Conservation (phyloP, 129 eudicot species). For the Lactuca saligna region DNA sequence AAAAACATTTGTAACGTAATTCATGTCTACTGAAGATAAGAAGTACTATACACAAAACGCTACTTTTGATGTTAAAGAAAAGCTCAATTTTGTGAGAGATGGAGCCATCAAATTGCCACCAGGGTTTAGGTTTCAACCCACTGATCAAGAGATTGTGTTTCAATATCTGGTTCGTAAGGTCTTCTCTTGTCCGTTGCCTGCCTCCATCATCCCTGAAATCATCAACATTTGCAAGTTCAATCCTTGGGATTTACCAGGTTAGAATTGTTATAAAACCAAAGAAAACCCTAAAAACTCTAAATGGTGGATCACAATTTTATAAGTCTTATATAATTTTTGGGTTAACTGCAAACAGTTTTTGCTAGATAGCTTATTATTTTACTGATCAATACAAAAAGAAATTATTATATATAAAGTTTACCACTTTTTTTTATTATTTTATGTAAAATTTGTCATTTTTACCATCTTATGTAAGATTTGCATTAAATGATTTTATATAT, state of each 20-base stretch:
- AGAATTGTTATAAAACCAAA: constrained; percentile 2
- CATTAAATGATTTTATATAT: neutral
- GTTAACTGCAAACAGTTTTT: neutral
- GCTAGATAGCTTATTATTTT: neutral
- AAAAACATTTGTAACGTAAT: neutral
- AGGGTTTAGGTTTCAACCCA: constrained; percentile 88
- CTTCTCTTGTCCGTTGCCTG: constrained; percentile 73
- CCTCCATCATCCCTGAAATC: constrained; percentile 76
- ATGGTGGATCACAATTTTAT: constrained; percentile 13
- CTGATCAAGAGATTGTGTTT: constrained; percentile 85
- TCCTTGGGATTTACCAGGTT: constrained; percentile 91
- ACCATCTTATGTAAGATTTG: neutral
- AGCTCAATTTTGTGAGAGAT: constrained; percentile 54
- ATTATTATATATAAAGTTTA: no score
- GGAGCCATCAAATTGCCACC: constrained; percentile 70
- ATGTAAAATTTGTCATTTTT: no score
- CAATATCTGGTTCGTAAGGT: constrained; percentile 73
- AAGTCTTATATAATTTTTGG: neutral
- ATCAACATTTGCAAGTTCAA: constrained; percentile 40
- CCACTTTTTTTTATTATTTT: neutral
- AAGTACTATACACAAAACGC: constrained; percentile 25
- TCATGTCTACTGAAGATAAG: constrained; percentile 29
- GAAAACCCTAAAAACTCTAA: constrained; percentile 13
- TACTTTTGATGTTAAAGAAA: constrained; percentile 29
- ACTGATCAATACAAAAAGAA: neutral